phyloP scores from a whole-genome alignment of 1,139 yeast genomes.

The Blastobotrys indianensis region DNA sequence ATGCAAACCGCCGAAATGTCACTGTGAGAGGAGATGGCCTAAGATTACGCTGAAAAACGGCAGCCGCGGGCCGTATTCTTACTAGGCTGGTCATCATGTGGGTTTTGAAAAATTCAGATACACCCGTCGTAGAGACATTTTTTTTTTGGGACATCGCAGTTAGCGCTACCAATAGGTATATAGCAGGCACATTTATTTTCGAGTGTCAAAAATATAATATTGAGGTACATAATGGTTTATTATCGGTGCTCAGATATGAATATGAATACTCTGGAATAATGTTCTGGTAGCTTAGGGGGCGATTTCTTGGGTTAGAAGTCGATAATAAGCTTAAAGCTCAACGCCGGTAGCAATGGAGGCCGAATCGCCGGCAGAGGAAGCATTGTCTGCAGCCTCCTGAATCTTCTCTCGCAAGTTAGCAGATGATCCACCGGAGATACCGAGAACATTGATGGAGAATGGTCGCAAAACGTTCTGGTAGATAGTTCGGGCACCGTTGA shows the following conservation, averaged over 20 bases:
- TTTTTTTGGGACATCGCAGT: no score
- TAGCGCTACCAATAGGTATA: no score
- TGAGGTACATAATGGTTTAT: no score
- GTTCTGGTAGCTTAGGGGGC: neutral
- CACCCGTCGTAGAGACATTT: no score
- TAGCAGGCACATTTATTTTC: no score
- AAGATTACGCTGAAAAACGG: neutral
- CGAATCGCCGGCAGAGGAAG: conserved; percentile 12
- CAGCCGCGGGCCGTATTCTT: no score
- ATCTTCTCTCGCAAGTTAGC: conserved; percentile 32
- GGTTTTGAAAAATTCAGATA: no score
- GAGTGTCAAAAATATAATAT: neutral
- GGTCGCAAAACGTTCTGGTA: conserved; percentile 67
- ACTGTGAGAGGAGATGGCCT: neutral
- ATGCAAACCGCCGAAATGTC: conserved; percentile 11
- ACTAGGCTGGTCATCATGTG: no score
- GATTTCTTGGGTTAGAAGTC: neutral
- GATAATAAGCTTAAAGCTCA: conserved; percentile 18
- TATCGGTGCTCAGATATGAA: neutral
- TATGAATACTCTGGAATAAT: neutral
- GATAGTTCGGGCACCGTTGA: conserved; percentile 75
- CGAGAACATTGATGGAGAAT: conserved; percentile 52
- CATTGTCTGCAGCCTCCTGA: conserved; percentile 26
- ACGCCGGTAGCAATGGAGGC: conserved; percentile 28
- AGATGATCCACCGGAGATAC: conserved; percentile 28